Evolutionary conservation across 1,284 basidiomycete species (phyloP).

Genomic region (Ceratobasidium sp.): DNA sequence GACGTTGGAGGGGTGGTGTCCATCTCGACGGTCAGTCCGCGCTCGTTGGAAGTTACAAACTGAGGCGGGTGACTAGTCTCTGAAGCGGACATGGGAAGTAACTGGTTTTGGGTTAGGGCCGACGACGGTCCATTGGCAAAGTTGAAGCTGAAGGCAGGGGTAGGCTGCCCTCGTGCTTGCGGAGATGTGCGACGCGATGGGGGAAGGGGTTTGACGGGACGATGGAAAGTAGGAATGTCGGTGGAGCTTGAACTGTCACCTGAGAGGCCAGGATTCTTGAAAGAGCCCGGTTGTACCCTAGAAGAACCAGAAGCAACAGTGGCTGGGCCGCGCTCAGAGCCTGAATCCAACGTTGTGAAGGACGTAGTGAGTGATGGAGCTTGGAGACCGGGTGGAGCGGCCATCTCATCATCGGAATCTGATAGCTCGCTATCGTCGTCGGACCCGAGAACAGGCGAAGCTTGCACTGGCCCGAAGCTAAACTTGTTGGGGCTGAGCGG

Average conservation of each 20-base stretch:
- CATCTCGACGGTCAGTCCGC: slow-evolving; percentile 29
- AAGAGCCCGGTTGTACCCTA: background rate
- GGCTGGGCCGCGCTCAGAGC: slow-evolving; percentile 26
- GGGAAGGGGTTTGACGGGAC: slow-evolving; percentile 22
- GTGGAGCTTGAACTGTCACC: slow-evolving; percentile 5
- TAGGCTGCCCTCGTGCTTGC: background rate
- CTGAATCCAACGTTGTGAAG: slow-evolving; percentile 15
- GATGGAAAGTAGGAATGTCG: background rate
- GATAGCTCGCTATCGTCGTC: slow-evolving; percentile 37
- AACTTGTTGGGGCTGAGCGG: slow-evolving; percentile 37
- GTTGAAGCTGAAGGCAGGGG: slow-evolving; percentile 4
- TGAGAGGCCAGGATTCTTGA: background rate
- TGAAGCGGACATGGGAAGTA: background rate
- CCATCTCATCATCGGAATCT: slow-evolving; percentile 27
- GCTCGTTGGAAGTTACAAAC: slow-evolving; percentile 30
- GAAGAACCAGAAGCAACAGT: slow-evolving; percentile 18
- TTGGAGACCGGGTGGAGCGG: slow-evolving; percentile 11
- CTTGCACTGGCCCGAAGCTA: slow-evolving; percentile 8
- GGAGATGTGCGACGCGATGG: slow-evolving; percentile 13
- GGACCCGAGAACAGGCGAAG: background rate
- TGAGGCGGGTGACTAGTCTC: background rate
- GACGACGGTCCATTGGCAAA: background rate
- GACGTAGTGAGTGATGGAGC: slow-evolving; percentile 25
- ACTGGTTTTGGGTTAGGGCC: background rate
- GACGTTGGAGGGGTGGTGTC: background rate